Evolutionary conservation across 2,329 filamentous ascomycete species (phyloP), one percentile per base, ranked within the genome.

Genomic region (Cyphellophora europaea): DNA sequence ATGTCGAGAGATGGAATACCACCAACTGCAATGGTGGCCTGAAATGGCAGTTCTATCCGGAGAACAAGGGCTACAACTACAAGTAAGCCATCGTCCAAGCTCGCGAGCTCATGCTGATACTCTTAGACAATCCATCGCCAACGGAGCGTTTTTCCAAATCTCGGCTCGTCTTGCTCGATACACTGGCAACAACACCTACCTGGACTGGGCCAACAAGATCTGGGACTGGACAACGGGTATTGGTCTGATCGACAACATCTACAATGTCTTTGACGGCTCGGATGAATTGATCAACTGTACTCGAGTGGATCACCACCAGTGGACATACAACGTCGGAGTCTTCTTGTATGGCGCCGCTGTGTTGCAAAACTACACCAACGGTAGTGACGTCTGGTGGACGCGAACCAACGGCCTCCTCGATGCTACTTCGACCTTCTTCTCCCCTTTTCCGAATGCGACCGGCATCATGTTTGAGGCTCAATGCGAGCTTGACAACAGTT

Each of bases 141-240:
- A 91, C 55, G 84, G 82, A 27, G 79, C 77, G n/a, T 76, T 91
- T 53, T 88, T 93, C 57, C 80, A 88, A 50, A 68, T 93, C 10
- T 78, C 80, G 3, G 82, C 85, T 1, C 78, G 84, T 12, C 67
- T 89, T 11, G 81, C 79, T 16, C 73, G 79, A 30, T 63, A 62
- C 38, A 84, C 79, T 0, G 62, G 62, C 13, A 82, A 85, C 48
- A 49, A 62, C 0, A 79, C 77, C 0, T 86, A 85, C 47, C 67
- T 69, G 2, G 62, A 74, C 4, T 72, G 72, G 57, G 79, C 79
- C 0, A 65, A 67, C 17, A 71, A 71, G 48, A 67, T 70, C 1
- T 85, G 71, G 61, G 63, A 82, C 31, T 80, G 80, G 73, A 65
- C 75, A 3, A 58, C 55, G 36, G 49, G 50, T 6, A 60, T 76